Evolutionary conservation across 495 filamentous ascomycete species (phyloP).

Genomic region (Neurospora africana): DNA sequence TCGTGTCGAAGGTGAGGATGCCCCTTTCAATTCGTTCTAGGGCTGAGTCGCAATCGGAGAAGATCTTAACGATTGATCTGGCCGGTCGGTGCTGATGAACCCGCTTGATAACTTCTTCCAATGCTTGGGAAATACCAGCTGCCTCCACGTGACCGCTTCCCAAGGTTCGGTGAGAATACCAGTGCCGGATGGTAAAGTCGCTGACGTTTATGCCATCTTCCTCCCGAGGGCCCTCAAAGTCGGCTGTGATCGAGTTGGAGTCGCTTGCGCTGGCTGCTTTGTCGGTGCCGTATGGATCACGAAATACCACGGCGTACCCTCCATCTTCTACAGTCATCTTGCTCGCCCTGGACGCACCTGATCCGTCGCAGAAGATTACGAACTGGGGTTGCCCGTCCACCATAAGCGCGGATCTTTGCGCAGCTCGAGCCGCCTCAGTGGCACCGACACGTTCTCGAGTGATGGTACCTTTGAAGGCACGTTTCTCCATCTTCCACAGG

Average conservation of each 20-base stretch:
- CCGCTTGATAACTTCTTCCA: background rate
- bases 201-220: background rate
- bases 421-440: background rate
- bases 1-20: background rate
- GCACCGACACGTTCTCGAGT: background rate
- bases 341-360: background rate
- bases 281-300: background rate
- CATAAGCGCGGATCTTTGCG: background rate
- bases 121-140: background rate
- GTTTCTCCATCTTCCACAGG: rapidly evolving
- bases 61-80: background rate
- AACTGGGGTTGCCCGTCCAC: background rate
- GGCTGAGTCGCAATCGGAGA: background rate
- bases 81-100: background rate
- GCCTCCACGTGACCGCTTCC: background rate
- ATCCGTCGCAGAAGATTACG: background rate
- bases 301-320: background rate
- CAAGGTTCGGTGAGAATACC: background rate
- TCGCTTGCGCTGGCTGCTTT: background rate
- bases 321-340: background rate
- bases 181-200: background rate
- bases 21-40: background rate
- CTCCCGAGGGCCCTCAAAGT: rapidly evolving
- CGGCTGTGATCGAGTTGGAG: rapidly evolving
- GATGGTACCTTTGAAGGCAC: background rate